Conservation (phyloP, 139 green algal genomes). For the Closterium sp. region DNA sequence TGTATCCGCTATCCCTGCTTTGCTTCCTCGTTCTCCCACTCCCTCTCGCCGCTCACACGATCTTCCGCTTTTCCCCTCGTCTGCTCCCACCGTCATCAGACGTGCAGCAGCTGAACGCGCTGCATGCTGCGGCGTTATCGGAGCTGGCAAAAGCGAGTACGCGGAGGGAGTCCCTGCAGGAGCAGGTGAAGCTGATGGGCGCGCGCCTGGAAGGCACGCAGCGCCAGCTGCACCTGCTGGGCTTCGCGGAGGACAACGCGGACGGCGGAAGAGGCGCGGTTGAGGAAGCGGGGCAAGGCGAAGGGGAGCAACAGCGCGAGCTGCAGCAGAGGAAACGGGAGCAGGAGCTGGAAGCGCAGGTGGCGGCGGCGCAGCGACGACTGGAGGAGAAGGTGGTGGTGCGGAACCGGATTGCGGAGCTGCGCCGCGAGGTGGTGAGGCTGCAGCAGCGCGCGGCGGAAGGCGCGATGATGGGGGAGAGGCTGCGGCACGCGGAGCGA, state of each 20-base stretch:
- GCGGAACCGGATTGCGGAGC: background rate
- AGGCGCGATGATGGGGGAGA: background rate
- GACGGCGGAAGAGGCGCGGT: background rate
- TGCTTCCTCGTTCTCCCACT: background rate
- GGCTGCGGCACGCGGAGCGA: background rate
- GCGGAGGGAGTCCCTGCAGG: constrained; percentile 18
- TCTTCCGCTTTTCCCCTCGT: background rate
- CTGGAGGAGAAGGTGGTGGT: constrained; percentile 34
- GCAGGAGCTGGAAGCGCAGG: constrained; percentile 26
- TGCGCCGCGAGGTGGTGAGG: background rate
- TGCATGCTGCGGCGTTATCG: constrained; percentile 34
- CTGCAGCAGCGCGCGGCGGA: background rate
- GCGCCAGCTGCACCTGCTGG: constrained; percentile 25
- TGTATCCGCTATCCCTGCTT: background rate
- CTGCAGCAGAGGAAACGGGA: background rate
- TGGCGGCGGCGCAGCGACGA: constrained; percentile 22
- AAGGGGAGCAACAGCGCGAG: background rate
- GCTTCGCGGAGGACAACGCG: background rate
- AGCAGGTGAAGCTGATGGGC: constrained; percentile 29
- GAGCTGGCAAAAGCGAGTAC: constrained; percentile 20
- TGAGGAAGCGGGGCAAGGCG: background rate
- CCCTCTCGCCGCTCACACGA: background rate
- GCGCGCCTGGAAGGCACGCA: constrained; percentile 17
- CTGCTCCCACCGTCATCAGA: constrained; percentile 8
- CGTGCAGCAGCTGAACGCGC: constrained; percentile 48